phyloP scores from a whole-genome alignment of 176 grass and related monocot genomes.

The Oryza longistaminata region DNA sequence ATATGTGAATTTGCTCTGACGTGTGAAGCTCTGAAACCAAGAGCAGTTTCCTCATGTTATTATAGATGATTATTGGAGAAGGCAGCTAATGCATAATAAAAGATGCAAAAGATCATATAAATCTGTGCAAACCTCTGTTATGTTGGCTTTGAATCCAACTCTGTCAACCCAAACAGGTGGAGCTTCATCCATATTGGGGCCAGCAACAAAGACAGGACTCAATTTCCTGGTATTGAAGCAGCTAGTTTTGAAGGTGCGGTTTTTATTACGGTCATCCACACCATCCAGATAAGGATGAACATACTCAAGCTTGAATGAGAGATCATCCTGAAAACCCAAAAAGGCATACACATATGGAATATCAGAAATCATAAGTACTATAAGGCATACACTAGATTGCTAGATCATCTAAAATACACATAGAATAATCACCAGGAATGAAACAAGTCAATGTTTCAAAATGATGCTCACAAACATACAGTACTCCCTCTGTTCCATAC shows the following conservation, averaged over 20 bases:
- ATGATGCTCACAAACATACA: not conserved
- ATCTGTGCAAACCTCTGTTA: slow-evolving; percentile 66
- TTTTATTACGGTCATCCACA: slow-evolving; percentile 62
- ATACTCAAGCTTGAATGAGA: slow-evolving; percentile 92
- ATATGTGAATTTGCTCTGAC: slow-evolving; percentile 95
- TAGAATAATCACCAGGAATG: not conserved
- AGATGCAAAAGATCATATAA: not conserved
- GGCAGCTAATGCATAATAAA: not conserved
- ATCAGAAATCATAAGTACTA: not conserved
- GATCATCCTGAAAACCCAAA: slow-evolving; percentile 60
- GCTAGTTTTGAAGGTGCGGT: slow-evolving; percentile 86
- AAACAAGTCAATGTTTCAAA: not conserved
- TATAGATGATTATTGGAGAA: slow-evolving; percentile 26
- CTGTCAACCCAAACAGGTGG: slow-evolving; percentile 93
- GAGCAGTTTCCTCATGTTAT: slow-evolving; percentile 32
- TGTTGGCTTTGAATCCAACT: slow-evolving; percentile 95
- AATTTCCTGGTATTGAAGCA: slow-evolving; percentile 93
- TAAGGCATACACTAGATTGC: not conserved
- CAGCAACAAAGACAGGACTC: slow-evolving; percentile 91
- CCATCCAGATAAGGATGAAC: slow-evolving; percentile 94
- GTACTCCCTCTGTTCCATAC: too few relatives aligned
- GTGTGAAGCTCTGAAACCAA: slow-evolving; percentile 72
- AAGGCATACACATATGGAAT: not conserved
- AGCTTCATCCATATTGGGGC: slow-evolving; percentile 79
- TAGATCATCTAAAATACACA: slow-evolving; percentile 18